Base-by-base conservation (phyloP, 305 asterid genomes). In the Plantago coronopus region DNA sequence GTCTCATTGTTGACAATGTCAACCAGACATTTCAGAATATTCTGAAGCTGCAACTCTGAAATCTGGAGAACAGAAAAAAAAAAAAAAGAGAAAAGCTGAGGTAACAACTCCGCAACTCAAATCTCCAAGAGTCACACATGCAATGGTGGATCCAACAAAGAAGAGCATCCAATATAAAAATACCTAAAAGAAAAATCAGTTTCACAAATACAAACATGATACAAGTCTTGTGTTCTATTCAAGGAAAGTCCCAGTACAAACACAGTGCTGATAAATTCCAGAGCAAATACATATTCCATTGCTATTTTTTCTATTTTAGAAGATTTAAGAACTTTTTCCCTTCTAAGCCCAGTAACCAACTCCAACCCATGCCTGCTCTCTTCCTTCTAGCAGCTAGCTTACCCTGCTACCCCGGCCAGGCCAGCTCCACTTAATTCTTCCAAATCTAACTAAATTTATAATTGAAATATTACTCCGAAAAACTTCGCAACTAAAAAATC, bases 21-120 rank as follows among this genome's bases (percentile, higher is more conserved):
- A 55, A 83, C 91, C 73, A 94, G 83, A 78, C 95, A 85, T 75
- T 83, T 81, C 71, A 87, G 67, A 67, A 78, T 80, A 76, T 74
- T 81, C 71, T 87, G 93, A 83, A 89, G 88, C 79, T 81, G 76
- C 17, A 81, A 74, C 48, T 80, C 84, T 42, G 95, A 67, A 70
- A 94, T 83, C 99, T 94, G 86, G 63, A 61, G 61, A 66, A 69
- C 48, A 66, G 56, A 31, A 63, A 63, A 67, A 46, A 67, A 54
- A 22, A 57, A 63, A 67, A 69, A 40, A 67, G 56, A 42, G 53
- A 63, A 58, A 63, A 59, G 51, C 16, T 56, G 37, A 61, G 55
- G 23, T 57, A 67, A 64, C 69, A 68, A 34, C 22, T 68, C 61
- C 37, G 38, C 64, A 21, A 45, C 69, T 1, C 65, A 61, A 67